A percentile compares a stretch with the other conserved stretches of the same genome.
Conservation (phyloP, 345 rosid species). For the Cardiospermum halicacabum region DNA sequence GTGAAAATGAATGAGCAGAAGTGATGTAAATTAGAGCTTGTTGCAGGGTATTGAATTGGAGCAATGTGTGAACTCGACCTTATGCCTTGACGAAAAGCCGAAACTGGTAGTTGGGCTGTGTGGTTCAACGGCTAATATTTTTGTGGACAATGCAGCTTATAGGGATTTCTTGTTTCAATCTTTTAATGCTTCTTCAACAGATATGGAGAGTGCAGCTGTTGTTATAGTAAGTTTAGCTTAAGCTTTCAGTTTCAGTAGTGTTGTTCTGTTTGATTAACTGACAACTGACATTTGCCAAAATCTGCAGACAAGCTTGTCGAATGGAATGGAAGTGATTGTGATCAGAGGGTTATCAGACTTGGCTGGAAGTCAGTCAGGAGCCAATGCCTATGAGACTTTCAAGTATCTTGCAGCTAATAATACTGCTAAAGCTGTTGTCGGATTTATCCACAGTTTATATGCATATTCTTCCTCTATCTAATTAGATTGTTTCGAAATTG, state of each 20-base stretch:
- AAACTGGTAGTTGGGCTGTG: slow-evolving; percentile 42
- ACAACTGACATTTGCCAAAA: too few relatives aligned
- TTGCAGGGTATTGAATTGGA: slow-evolving; percentile 35
- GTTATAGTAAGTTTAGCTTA: slow-evolving; percentile 31
- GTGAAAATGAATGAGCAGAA: too few relatives aligned
- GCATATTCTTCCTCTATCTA: not conserved
- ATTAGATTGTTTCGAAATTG: too few relatives aligned
- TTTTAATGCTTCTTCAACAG: slow-evolving; percentile 41
- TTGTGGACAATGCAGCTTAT: slow-evolving; percentile 50
- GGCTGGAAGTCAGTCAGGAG: slow-evolving; percentile 41
- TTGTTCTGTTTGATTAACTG: too few relatives aligned
- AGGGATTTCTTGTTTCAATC: slow-evolving; percentile 31
- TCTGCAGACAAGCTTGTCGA: slow-evolving; percentile 45
- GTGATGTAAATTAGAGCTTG: too few relatives aligned
- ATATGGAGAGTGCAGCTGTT: slow-evolving; percentile 55
- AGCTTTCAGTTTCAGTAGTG: too few relatives aligned
- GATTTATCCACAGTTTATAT: slow-evolving; percentile 29
- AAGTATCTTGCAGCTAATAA: slow-evolving; percentile 42
- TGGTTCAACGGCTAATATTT: slow-evolving; percentile 42
- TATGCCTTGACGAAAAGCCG: slow-evolving; percentile 41
- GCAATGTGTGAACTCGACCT: slow-evolving; percentile 43
- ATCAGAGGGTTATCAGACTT: slow-evolving; percentile 44
- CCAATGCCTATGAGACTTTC: slow-evolving; percentile 18
- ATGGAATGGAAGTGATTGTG: slow-evolving; percentile 40
- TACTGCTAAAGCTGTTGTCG: slow-evolving; percentile 34